Percentiles rank a stretch among this genome's conserved stretches.
Evolutionary conservation across 164 flowering plant species (phyloP).

Genomic region (Tinospora cordifolia): DNA sequence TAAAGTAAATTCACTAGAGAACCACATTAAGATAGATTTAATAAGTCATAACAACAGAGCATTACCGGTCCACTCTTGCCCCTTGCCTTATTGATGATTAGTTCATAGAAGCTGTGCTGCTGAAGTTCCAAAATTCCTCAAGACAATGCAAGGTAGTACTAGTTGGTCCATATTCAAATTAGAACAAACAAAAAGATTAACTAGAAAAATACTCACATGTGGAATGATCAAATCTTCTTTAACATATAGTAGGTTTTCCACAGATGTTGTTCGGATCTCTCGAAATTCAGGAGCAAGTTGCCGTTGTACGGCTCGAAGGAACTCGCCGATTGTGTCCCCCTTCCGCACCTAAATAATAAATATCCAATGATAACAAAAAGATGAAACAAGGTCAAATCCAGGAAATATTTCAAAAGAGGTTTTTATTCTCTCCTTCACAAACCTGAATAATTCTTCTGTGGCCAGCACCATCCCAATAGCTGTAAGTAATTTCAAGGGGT

Average conservation of each 20-base stretch:
- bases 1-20: not conserved
- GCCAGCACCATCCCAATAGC: slow-evolving; percentile 99
- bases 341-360: slow-evolving; percentile 58
- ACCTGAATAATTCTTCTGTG: slow-evolving; percentile 89
- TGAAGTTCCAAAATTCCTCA: slow-evolving; percentile 26
- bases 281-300: slow-evolving; percentile 98
- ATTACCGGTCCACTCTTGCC: slow-evolving; percentile 99
- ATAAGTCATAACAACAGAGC: not conserved
- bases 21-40: not conserved
- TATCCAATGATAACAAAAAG: not conserved
- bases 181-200: not conserved
- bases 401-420: not conserved
- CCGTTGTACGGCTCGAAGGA: slow-evolving; percentile 93
- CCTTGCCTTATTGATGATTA: slow-evolving; percentile 89
- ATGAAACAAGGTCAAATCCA: not conserved
- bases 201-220: slow-evolving; percentile 43
- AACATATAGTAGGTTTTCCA: slow-evolving; percentile 92
- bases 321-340: slow-evolving; percentile 87
- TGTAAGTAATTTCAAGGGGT: slow-evolving; percentile 92
- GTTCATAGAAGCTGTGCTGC: slow-evolving; percentile 98
- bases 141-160: not conserved
- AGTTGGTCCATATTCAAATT: not conserved
- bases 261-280: slow-evolving; percentile 92
- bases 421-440: slow-evolving; percentile 12
- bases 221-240: slow-evolving; percentile 98